Conservation (phyloP, 257 asterid species). For the Nicotiana attenuata region DNA sequence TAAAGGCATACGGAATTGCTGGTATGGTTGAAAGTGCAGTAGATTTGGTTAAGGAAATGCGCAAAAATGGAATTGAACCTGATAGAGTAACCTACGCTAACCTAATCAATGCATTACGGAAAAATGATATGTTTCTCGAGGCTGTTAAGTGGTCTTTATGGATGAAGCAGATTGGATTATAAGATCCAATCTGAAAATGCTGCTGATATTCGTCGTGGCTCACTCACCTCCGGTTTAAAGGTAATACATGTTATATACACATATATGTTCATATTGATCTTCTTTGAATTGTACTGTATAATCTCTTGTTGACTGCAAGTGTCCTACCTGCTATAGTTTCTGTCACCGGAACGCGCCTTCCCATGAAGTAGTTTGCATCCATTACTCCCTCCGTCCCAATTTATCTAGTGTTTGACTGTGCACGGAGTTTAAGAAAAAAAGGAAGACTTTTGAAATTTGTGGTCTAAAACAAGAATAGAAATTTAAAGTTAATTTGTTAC, state of each 20-base stretch:
- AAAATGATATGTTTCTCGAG: conserved; percentile 79
- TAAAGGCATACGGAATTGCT: conserved; percentile 89
- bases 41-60: conserved; percentile 76
- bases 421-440: no score
- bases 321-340: background rate
- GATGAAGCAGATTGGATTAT: conserved; percentile 87
- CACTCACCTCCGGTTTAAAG: background rate
- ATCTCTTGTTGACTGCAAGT: background rate
- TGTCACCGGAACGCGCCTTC: background rate
- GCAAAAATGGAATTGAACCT: conserved; percentile 64
- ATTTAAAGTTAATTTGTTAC: no score
- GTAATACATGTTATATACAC: background rate
- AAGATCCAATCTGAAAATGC: conserved; percentile 3
- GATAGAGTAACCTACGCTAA: conserved; percentile 63
- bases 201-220: background rate
- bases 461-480: no score
- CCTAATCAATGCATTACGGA: conserved; percentile 56
- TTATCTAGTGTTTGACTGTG: no score
- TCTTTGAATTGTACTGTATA: background rate
- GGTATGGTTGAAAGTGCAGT: conserved; percentile 85
- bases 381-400: no score
- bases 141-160: conserved; percentile 99
- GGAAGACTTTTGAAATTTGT: no score
- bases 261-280: background rate
- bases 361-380: background rate